Percentiles rank a stretch among this genome's conserved stretches.
These are phyloP conservation scores for Celoporthe dispersa DNA, from an alignment of 2,329 filamentous ascomycete genomes.

Conservation along the genomic window DNA sequence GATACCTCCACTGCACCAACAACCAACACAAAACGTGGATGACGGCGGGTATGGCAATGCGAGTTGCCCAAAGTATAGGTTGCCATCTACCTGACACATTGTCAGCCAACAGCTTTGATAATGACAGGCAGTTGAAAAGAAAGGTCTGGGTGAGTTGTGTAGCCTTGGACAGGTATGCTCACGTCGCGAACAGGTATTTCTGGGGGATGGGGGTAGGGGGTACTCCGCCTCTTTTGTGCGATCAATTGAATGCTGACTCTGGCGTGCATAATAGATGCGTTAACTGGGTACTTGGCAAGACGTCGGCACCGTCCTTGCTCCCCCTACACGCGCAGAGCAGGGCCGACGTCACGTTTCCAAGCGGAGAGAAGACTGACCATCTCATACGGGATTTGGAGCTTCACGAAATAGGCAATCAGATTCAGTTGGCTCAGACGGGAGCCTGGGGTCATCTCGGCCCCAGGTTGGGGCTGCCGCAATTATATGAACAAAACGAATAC, in stretches of 20 bases:
- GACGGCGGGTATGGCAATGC: slow-evolving; percentile 49
- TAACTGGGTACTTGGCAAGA: neutral
- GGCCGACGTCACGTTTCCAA: neutral
- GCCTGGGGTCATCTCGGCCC: slow-evolving; percentile 17
- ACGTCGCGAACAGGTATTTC: neutral
- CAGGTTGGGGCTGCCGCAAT: neutral
- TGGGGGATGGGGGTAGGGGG: no score
- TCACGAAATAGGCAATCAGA: slow-evolving; percentile 46
- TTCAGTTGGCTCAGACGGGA: slow-evolving; percentile 13
- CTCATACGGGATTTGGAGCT: slow-evolving; percentile 10
- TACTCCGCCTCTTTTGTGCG: neutral
- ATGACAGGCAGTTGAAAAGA: neutral
- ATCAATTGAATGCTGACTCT: neutral
- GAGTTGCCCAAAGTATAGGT: slow-evolving; percentile 52
- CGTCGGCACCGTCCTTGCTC: neutral
- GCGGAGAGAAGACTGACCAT: neutral
- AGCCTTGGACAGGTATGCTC: slow-evolving; percentile 12
- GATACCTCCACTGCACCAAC: slow-evolving; percentile 54
- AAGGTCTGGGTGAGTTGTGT: slow-evolving; percentile 17
- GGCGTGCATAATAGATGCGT: neutral
- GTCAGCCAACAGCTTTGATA: neutral
- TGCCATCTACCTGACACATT: slow-evolving; percentile 48
- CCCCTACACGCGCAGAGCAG: neutral
- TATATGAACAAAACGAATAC: neutral
- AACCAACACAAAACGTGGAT: slow-evolving; percentile 55